Conservation (phyloP, 2,329 filamentous ascomycete genomes). For the Hypoxylon sp. region DNA sequence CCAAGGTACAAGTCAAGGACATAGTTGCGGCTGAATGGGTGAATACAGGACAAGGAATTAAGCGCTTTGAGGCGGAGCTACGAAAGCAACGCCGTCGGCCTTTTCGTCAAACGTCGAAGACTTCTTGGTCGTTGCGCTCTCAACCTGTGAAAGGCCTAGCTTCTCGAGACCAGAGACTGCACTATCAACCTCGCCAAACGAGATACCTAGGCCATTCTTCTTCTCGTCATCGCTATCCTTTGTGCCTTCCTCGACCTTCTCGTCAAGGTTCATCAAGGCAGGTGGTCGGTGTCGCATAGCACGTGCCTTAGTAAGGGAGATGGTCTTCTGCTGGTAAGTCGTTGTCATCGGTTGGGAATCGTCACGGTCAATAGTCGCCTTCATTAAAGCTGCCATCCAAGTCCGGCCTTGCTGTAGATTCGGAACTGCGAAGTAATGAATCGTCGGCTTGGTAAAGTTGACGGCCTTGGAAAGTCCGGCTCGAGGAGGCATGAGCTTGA, state of each 20-base stretch:
- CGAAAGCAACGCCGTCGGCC: constrained; percentile 47
- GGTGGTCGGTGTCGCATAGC: constrained; percentile 91
- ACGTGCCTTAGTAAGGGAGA: constrained; percentile 89
- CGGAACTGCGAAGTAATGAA: constrained; percentile 97
- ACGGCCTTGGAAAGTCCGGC: constrained; percentile 89
- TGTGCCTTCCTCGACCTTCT: constrained; percentile 55
- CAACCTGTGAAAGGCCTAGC: constrained; percentile 53
- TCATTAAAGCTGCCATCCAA: constrained; percentile 99
- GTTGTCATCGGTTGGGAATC: constrained; percentile 84
- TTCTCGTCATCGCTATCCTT: constrained; percentile 52
- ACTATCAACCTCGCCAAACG: constrained; percentile 59
- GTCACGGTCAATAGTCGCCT: constrained; percentile 97
- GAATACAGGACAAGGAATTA: constrained; percentile 27
- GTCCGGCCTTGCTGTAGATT: constrained; percentile 88
- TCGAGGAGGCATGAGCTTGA: constrained; percentile 95
- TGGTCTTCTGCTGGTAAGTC: constrained; percentile 97
- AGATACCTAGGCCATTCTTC: constrained; percentile 58
- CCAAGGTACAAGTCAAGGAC: neutral
- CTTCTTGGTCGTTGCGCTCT: constrained; percentile 54
- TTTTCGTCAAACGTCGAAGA: constrained; percentile 55
- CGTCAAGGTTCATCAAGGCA: constrained; percentile 82
- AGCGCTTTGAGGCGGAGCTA: constrained; percentile 52
- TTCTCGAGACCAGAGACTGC: constrained; percentile 58
- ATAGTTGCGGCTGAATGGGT: neutral
- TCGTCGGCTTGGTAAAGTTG: constrained; percentile 96